Evolutionary conservation across 2,329 filamentous ascomycete genomes (phyloP).

Genomic region (Nemania bipapillata): DNA sequence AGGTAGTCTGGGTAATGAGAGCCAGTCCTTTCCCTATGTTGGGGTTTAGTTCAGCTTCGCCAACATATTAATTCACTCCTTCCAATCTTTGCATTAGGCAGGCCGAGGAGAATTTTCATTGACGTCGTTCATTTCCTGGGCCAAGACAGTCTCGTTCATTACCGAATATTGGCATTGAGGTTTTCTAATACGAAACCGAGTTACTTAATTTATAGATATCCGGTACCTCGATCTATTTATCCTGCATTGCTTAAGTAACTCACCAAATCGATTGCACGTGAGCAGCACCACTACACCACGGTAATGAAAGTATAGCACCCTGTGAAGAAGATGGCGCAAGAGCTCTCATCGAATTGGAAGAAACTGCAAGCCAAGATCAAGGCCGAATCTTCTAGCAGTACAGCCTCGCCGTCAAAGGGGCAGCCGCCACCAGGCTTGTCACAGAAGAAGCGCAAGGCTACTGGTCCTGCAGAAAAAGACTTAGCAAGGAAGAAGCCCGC

Average conservation of each 20-base stretch:
- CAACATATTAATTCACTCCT: too few species aligned
- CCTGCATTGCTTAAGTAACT: neutral
- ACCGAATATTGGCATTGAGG: neutral
- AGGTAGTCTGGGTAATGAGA: too few species aligned
- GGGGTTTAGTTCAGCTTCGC: too few species aligned
- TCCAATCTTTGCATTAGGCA: too few species aligned
- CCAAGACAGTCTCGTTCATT: neutral
- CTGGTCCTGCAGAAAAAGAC: constrained; percentile 18
- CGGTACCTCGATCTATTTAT: neutral
- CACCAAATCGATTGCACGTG: constrained; percentile 1
- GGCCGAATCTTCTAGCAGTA: constrained; percentile 55
- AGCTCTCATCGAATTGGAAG: constrained; percentile 79
- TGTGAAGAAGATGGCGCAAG: constrained; percentile 55
- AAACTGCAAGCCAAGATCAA: constrained; percentile 74
- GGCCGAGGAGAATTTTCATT: too few species aligned
- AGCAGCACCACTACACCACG: neutral
- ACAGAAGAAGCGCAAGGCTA: constrained; percentile 37
- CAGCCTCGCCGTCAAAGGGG: constrained; percentile 29
- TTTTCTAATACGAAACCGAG: too few species aligned
- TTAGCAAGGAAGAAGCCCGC: constrained; percentile 28
- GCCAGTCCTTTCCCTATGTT: too few species aligned
- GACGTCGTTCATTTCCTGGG: neutral
- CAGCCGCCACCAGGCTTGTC: constrained; percentile 26
- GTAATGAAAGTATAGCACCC: constrained; percentile 12
- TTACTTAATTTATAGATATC: neutral